These are phyloP conservation scores for Debaryomyces psychrophilus DNA, from an alignment of 1,139 yeast species.

Conservation along the genomic window DNA sequence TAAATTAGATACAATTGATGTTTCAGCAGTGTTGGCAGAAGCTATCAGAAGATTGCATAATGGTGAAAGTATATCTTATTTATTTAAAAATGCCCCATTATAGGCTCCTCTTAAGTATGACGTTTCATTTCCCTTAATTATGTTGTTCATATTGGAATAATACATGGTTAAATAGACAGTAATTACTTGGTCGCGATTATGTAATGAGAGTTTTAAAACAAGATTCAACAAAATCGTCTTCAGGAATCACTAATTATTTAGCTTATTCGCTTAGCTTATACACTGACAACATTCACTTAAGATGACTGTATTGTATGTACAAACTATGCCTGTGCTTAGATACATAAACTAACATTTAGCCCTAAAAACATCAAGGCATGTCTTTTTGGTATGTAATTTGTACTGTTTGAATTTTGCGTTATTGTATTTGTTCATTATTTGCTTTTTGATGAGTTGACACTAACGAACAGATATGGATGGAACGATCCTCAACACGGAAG, in stretches of 20 bases:
- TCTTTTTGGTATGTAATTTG: constrained; percentile 64
- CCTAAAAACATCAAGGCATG: constrained; percentile 64
- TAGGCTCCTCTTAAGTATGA: constrained; percentile 14
- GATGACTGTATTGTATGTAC: constrained; percentile 3
- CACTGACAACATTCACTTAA: neutral
- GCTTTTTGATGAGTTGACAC: constrained; percentile 7
- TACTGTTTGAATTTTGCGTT: neutral
- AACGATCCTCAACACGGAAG: constrained; percentile 86
- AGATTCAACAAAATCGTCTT: neutral
- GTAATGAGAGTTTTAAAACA: neutral
- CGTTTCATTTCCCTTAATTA: neutral
- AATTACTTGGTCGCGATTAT: neutral
- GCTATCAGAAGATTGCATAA: constrained; percentile 80
- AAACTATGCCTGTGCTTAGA: neutral
- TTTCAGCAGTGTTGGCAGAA: constrained; percentile 75
- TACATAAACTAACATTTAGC: constrained; percentile 7
- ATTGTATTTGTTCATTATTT: too few relatives aligned
- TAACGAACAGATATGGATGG: constrained; percentile 83
- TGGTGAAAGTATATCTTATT: constrained; percentile 80
- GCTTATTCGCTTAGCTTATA: neutral
- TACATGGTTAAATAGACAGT: neutral
- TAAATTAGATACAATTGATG: constrained; percentile 68
- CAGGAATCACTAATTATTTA: neutral
- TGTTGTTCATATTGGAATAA: neutral
- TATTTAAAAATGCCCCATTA: constrained; percentile 58